Base-by-base conservation (phyloP, 2,329 filamentous ascomycete genomes). In the Aspergillus sp. region DNA sequence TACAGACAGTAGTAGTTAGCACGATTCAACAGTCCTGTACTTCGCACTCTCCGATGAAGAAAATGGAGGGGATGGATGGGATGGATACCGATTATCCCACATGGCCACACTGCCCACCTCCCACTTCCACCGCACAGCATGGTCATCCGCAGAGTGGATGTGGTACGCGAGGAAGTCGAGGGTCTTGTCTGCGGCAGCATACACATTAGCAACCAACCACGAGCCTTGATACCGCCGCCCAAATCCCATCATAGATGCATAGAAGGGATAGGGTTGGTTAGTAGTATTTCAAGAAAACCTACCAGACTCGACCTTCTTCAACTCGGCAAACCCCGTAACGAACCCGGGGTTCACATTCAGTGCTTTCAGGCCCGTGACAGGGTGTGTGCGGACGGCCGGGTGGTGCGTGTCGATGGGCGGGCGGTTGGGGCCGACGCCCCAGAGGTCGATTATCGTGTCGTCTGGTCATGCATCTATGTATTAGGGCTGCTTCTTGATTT, bases 71-170 rank as follows among this genome's bases (percentile, higher is more conserved):
- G 15, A 19, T 13, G 7, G n/a, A 3, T 19, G n/a, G 7, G n/a
- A 3, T 19, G n/a, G 13, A 48, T 22, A 76, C 72, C 79, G 68
- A 63, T 84, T 84, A 58, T 84, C 82, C 82, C 82, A 84, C 70
- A 84, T 80, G 1, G 82, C 82, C 5, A 83, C 79, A 31, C 78
- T 80, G 0, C 82, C 82, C 7, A 80, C 78, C 0, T 75, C 69
- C 82, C 83, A 84, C 62, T 82, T 83, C 76, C 81, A 83, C 2
- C 82, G 72, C 6, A 84, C 81, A 25, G 76, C 76, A 64, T 83
- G 81, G 63, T 84, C 83, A 53, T 83, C 81, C 1, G 80, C 81
- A 0, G 80, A 78, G 64, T 83, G 81, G 30, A 84, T 78, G 64
- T 83, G 81, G 54, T 77, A 77, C 3, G 70, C 62, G 52, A 83